Base-by-base conservation (phyloP, 208 protist genomes). In the Wallacemonas sp. region DNA sequence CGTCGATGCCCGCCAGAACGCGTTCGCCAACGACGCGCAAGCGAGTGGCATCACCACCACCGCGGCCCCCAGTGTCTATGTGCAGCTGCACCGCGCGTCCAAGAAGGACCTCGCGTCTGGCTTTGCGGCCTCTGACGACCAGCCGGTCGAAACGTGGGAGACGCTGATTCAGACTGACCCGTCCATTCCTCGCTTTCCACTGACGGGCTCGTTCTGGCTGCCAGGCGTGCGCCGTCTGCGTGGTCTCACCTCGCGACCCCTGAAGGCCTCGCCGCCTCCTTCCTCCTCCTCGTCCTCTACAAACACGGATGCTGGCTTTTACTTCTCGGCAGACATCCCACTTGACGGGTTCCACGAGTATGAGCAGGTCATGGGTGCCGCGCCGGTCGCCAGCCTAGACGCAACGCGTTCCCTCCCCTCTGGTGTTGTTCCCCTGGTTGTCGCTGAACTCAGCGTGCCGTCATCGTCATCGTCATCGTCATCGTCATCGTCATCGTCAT, bases 341-440 rank as follows among this genome's bases (percentile, higher is more conserved):
- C 36, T 47, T 12, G 24, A 69, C 43, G 64, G 64, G 2, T 61
- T 61, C 30, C 38, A 17, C 36, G 36, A 69, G 29, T n/a, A 36
- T 3, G 52, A 16, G 9, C 24, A 21, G 3, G 32, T 52, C n/a
- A 48, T 32, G 52, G 64, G 64, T 6, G 29, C 24, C 1, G 48
- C 49, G 16, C 30, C 33, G 34, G 3, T 29, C 21, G 27, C n/a
- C 46, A 41, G 5, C 29, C 24, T 16, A 24, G 47, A 24, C 19
- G 47, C 23, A 32, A 17, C 30, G 1, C 4, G 17, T 21, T 3
- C 21, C 26, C 21, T 6, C 5, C 16, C 56, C 6, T 5, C 54
- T 5, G 65, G 65, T 16, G 65, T 71, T 2, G 30, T 71, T 23
- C 65, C 65, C 16, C 65, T 71, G 8, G 23, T 71, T 2, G n/a